Conservation (phyloP, 2,329 filamentous ascomycete species). For the Paraphoma sp. region DNA sequence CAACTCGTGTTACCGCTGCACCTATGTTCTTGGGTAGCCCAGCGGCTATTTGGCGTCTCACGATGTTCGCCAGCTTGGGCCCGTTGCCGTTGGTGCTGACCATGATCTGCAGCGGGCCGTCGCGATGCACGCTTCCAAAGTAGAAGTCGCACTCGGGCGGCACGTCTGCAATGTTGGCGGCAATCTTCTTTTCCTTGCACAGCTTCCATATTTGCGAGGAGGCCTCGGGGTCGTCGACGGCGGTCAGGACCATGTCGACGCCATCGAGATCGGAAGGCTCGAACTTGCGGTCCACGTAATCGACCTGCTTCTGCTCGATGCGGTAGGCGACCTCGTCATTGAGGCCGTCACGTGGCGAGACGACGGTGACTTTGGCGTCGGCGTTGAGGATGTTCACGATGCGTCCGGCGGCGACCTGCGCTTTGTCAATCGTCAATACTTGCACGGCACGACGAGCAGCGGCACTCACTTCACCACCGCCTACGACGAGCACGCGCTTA, state of each 20-base stretch:
- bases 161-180: slow-evolving; percentile 96
- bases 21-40: slow-evolving; percentile 80
- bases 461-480: slow-evolving; percentile 83
- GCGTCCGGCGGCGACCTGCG: slow-evolving; percentile 89
- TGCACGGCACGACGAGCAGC: slow-evolving; percentile 1
- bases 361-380: slow-evolving; percentile 86
- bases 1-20: slow-evolving; percentile 84
- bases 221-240: slow-evolving; percentile 91
- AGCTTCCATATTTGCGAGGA: slow-evolving; percentile 91
- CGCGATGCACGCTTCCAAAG: slow-evolving; percentile 93
- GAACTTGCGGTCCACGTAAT: slow-evolving; percentile 83
- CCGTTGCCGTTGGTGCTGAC: slow-evolving; percentile 98
- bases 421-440: slow-evolving; percentile 46
- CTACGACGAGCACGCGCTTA: slow-evolving; percentile 89
- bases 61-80: slow-evolving; percentile 85
- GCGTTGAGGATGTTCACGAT: slow-evolving; percentile 95
- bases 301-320: slow-evolving; percentile 75
- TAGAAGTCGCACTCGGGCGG: slow-evolving; percentile 98
- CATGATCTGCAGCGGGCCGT: slow-evolving; percentile 97
- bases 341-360: slow-evolving; percentile 79
- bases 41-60: slow-evolving; percentile 80
- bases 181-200: slow-evolving; percentile 82
- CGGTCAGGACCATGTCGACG: slow-evolving; percentile 86
- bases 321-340: slow-evolving; percentile 89
- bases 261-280: slow-evolving; percentile 84